A percentile compares a stretch with the other conserved stretches of the same genome.
These are phyloP conservation scores for Pyricularia sp. DNA, from an alignment of 2,329 filamentous ascomycete genomes.

Conservation along the genomic window DNA sequence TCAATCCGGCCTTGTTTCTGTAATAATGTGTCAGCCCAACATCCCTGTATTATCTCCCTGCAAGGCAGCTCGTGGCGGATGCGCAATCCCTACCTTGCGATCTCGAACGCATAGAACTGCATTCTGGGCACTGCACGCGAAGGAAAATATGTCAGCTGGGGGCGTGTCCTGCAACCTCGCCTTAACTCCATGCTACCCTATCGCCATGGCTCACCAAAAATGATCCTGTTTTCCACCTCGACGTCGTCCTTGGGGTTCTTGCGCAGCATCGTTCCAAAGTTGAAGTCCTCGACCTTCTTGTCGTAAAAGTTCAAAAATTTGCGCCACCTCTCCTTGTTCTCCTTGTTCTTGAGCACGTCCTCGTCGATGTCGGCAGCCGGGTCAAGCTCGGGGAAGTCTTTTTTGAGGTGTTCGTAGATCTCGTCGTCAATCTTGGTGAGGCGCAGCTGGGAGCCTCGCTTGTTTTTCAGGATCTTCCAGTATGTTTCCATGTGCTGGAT, in stretches of 20 bases:
- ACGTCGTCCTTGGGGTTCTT: conserved; percentile 71
- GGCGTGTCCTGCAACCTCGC: neutral
- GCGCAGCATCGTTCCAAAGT: conserved; percentile 91
- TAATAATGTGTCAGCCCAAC: conserved; percentile 12
- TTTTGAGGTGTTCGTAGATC: conserved; percentile 78
- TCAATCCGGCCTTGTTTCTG: conserved; percentile 76
- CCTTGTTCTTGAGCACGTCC: conserved; percentile 94
- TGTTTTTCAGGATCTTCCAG: conserved; percentile 87
- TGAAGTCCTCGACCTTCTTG: conserved; percentile 91
- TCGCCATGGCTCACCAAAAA: conserved; percentile 55
- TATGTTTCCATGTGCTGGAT: conserved; percentile 96
- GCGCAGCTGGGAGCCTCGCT: conserved; percentile 76
- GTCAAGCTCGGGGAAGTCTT: conserved; percentile 88
- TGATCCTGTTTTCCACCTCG: conserved; percentile 65
- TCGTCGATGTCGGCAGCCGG: conserved; percentile 69
- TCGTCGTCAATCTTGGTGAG: conserved; percentile 93
- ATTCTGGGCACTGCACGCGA: conserved; percentile 34
- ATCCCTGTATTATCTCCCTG: neutral
- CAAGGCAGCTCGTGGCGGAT: conserved; percentile 15
- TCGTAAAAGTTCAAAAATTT: conserved; percentile 90
- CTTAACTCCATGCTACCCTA: neutral
- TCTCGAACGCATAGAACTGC: conserved; percentile 43
- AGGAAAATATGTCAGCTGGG: conserved; percentile 6
- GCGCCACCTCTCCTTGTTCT: conserved; percentile 87
- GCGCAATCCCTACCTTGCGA: conserved; percentile 23